A percentile compares a stretch with the other conserved stretches of the same genome.
These are phyloP conservation scores for Pestalotiopsis sp. DNA, from an alignment of 2,329 filamentous ascomycete genomes.

Conservation along the genomic window DNA sequence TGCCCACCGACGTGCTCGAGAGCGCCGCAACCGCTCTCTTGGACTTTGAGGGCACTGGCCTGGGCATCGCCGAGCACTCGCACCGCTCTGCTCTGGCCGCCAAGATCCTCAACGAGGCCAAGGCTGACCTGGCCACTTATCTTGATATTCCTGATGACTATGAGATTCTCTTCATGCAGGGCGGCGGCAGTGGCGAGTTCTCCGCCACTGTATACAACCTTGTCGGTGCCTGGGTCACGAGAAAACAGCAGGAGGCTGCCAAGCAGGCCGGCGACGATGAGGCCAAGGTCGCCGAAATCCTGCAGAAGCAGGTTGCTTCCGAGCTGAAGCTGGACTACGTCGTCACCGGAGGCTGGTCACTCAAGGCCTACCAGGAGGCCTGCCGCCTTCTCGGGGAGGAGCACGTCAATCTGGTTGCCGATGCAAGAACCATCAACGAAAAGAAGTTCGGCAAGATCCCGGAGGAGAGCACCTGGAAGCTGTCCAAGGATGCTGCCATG, in stretches of 20 bases:
- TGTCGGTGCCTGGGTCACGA: conserved; percentile 79
- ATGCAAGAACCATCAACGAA: conserved; percentile 65
- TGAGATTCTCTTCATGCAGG: conserved; percentile 87
- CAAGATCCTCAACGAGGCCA: conserved; percentile 78
- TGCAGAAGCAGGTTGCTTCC: conserved; percentile 65
- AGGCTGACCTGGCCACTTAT: conserved; percentile 71
- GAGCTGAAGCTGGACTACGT: conserved; percentile 87
- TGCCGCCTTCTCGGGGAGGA: conserved; percentile 75
- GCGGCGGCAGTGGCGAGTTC: conserved; percentile 85
- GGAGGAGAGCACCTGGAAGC: conserved; percentile 73
- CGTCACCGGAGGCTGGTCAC: conserved; percentile 87
- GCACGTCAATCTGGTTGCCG: conserved; percentile 78
- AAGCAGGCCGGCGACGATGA: conserved; percentile 56
- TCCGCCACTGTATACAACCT: conserved; percentile 83
- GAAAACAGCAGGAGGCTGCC: conserved; percentile 62
- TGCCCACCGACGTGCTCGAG: conserved; percentile 82
- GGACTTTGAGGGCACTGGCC: conserved; percentile 78
- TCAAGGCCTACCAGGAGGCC: conserved; percentile 87
- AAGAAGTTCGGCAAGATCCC: conserved; percentile 90
- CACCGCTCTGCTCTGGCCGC: conserved; percentile 82
- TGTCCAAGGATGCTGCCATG: conserved; percentile 70
- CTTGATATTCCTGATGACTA: conserved; percentile 86
- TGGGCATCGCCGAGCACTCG: conserved; percentile 87
- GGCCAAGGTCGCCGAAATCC: conserved; percentile 55
- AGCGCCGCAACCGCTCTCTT: conserved; percentile 75